Percentiles rank a stretch among this genome's conserved stretches.
Conservation (phyloP, 768 basidiomycete genomes). For the Pleurotus djamor region DNA sequence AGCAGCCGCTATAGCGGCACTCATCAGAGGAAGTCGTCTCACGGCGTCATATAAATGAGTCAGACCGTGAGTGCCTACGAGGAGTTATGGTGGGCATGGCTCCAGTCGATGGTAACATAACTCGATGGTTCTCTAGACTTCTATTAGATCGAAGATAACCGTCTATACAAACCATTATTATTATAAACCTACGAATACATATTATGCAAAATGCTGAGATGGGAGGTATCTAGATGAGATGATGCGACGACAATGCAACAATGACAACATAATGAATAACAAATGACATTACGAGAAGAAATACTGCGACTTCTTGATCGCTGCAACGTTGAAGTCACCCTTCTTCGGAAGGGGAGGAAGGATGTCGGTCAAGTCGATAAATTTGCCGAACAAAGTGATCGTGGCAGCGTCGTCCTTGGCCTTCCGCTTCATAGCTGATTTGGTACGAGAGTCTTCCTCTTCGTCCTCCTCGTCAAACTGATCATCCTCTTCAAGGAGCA, state of each 20-base stretch:
- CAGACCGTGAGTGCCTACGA: too few relatives aligned
- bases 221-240: not conserved
- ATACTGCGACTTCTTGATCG: constrained; percentile 80
- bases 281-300: constrained; percentile 81
- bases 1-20: too few relatives aligned
- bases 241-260: not conserved
- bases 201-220: constrained; percentile 5
- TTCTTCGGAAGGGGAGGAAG: constrained; percentile 82
- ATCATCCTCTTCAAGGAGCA: constrained; percentile 7
- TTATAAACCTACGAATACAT: constrained; percentile 3
- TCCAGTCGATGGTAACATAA: too few relatives aligned
- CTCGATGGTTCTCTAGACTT: too few relatives aligned
- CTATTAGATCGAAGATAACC: too few relatives aligned
- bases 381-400: constrained; percentile 46
- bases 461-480: constrained; percentile 7
- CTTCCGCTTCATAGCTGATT: constrained; percentile 10
- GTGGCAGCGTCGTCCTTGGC: constrained; percentile 21
- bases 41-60: too few relatives aligned
- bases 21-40: too few relatives aligned
- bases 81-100: too few relatives aligned
- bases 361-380: constrained; percentile 71
- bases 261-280: not conserved
- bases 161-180: not conserved
- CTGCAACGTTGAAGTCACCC: constrained; percentile 82
- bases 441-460: constrained; percentile 10